Base-by-base conservation (phyloP, 2,329 filamentous ascomycete species). In the Mollisia scopiformis region DNA sequence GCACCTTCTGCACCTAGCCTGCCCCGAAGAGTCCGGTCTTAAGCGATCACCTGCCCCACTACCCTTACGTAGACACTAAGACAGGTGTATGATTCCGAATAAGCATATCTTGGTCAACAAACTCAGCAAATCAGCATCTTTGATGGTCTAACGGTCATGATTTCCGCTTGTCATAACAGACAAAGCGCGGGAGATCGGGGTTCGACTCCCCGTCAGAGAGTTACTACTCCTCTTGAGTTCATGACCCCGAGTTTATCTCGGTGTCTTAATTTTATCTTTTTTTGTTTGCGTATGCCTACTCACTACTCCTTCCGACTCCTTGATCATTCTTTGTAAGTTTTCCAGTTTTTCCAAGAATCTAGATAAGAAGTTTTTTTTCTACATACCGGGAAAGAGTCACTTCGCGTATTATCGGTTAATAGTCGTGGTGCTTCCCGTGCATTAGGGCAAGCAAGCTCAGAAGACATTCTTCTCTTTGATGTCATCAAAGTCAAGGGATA, bases 71-170 rank as follows among this genome's bases (percentile, higher is more conserved):
- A n/a, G n/a, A n/a, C n/a, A n/a, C n/a, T n/a, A n/a, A n/a, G n/a
- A n/a, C n/a, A n/a, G n/a, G n/a, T n/a, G n/a, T 43, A 43, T 43
- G 23, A 19, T 21, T 43, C 23, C 11, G 5, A 43, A 43, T 21
- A n/a, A 39, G 23, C 39, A 43, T 10, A 8, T 21, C n/a, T 10
- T 10, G n/a, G 23, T 6, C n/a, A 43, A 43, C 39, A 21, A 43
- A 19, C 39, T 3, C 39, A 43, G 31, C 31, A 13, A 35, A 35
- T 35, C 11, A 35, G 31, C 35, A 61, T 71, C 69, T 70, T 69
- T 70, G 68, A 73, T 73, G 71, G 71, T 74, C 72, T 73, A 74
- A 73, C 69, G 71, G 72, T 74, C 63, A 74, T 73, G 72, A 74
- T 74, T 74, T 74, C 72, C 72, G 72, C 72, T 74, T 74, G 72